phyloP scores from a whole-genome alignment of 2,329 filamentous ascomycete genomes.

The Sarocladium kiliense region DNA sequence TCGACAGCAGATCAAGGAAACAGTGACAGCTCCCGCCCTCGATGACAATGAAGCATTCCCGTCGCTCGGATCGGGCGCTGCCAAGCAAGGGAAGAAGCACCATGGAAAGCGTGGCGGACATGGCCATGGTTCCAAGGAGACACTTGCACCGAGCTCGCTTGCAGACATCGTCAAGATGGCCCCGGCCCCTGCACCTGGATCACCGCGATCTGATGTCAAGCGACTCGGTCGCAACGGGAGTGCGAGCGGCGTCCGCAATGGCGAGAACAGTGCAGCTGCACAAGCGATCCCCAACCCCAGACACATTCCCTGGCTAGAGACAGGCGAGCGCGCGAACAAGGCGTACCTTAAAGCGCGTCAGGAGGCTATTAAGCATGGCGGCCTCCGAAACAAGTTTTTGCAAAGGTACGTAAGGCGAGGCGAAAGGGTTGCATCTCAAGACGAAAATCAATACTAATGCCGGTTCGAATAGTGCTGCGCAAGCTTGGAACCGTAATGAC shows the following conservation, averaged over 20 bases:
- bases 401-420: slow-evolving; percentile 61
- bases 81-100: slow-evolving; percentile 80
- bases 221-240: slow-evolving; percentile 60
- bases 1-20: slow-evolving; percentile 61
- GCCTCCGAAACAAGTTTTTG: slow-evolving; percentile 91
- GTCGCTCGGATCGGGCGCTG: slow-evolving; percentile 67
- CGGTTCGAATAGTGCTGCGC: slow-evolving; percentile 63
- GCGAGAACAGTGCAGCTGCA: slow-evolving; percentile 75
- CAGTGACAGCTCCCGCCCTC: slow-evolving; percentile 67
- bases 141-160: slow-evolving; percentile 66
- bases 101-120: slow-evolving; percentile 88
- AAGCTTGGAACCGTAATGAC: slow-evolving; percentile 98
- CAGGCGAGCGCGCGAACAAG: slow-evolving; percentile 84
- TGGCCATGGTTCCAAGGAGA: slow-evolving; percentile 65
- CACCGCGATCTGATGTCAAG: slow-evolving; percentile 54
- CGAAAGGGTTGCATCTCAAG: neutral
- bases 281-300: slow-evolving; percentile 82
- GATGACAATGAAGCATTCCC: slow-evolving; percentile 97
- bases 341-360: slow-evolving; percentile 91
- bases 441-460: neutral
- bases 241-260: slow-evolving; percentile 56
- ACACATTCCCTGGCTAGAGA: slow-evolving; percentile 95
- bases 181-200: slow-evolving; percentile 68
- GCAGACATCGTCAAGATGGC: slow-evolving; percentile 96
- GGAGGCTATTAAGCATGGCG: slow-evolving; percentile 96